phyloP scores from a whole-genome alignment of 768 basidiomycete genomes.

The Rhodotorula kratochvilovae region DNA sequence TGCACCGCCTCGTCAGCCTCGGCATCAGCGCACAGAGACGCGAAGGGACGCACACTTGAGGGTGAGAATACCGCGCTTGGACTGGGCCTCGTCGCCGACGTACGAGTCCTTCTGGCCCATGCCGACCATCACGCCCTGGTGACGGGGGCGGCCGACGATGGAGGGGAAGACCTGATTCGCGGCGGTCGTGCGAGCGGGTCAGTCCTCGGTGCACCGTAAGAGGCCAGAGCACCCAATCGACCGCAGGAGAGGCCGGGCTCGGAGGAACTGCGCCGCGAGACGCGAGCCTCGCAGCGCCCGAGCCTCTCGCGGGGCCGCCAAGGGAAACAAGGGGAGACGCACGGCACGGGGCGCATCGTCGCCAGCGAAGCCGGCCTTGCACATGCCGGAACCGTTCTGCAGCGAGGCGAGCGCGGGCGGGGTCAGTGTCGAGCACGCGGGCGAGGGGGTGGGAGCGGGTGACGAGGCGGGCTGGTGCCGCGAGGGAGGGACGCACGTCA shows the following conservation, averaged over 20 bases:
- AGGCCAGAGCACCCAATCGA: too few species aligned
- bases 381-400: conserved; percentile 97
- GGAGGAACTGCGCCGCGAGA: too few species aligned
- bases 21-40: background rate
- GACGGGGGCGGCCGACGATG: conserved; percentile 89
- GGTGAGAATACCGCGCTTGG: conserved; percentile 89
- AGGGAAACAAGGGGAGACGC: conserved; percentile 13
- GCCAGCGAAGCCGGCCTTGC: conserved; percentile 88
- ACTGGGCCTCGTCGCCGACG: conserved; percentile 88
- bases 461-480: background rate
- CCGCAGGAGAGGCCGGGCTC: too few species aligned
- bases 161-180: conserved; percentile 53
- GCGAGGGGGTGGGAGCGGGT: background rate
- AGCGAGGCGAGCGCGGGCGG: background rate
- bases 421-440: background rate
- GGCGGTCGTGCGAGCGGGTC: background rate
- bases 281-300: background rate
- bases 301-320: too few species aligned
- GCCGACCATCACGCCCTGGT: conserved; percentile 93
- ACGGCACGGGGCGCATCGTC: conserved; percentile 89
- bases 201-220: background rate
- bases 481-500: conserved; percentile 31
- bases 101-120: conserved; percentile 97
- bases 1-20: background rate
- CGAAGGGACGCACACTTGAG: conserved; percentile 55